These are phyloP conservation scores for Ichthyophthirius multifiliis DNA, from an alignment of 169 alveolate species.

Conservation along the genomic window DNA sequence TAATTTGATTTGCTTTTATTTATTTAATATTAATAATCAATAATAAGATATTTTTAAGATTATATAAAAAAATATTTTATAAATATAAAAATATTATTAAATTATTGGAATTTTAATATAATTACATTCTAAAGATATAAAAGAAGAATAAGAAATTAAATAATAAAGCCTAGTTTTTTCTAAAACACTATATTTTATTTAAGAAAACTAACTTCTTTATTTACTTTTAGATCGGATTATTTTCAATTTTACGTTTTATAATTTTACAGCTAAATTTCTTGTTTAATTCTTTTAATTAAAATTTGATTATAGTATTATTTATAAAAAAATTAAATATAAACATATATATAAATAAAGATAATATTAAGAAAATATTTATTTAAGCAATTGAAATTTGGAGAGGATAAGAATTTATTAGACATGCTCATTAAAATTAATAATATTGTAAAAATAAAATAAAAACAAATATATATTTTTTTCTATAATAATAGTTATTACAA, in stretches of 20 bases:
- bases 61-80: background rate
- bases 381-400: background rate
- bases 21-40: background rate
- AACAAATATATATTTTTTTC: background rate
- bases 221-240: background rate
- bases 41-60: background rate
- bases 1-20: background rate
- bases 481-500: background rate
- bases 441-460: background rate
- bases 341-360: background rate
- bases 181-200: background rate
- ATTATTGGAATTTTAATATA: background rate
- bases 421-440: background rate
- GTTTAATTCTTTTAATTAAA: background rate
- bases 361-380: background rate
- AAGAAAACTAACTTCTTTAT: background rate
- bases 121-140: background rate
- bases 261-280: background rate
- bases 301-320: background rate
- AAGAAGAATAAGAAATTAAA: background rate
- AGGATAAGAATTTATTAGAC: background rate
- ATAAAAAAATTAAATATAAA: background rate
- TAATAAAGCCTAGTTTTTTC: background rate
- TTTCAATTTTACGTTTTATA: background rate
- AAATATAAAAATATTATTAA: background rate